A percentile compares a stretch with the other conserved stretches of the same genome.
phyloP scores from a whole-genome alignment of 768 basidiomycete species.

The Leccinum imitatum region DNA sequence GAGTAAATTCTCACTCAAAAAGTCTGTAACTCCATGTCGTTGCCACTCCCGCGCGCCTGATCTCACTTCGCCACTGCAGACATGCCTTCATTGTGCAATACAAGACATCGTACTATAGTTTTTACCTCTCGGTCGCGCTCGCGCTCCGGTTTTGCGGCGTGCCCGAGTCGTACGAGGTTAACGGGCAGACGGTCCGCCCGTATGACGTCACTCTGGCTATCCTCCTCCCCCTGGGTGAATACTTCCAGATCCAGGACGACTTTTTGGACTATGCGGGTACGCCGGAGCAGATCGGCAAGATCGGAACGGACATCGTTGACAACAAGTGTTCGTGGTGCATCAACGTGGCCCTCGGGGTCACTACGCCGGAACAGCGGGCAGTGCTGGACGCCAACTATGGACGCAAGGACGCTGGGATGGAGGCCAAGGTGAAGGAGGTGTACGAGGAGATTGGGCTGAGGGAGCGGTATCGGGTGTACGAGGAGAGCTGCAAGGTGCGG shows the following conservation, averaged over 20 bases:
- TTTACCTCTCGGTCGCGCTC: slow-evolving; percentile 97
- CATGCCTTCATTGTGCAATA: slow-evolving; percentile 92
- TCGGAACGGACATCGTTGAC: slow-evolving; percentile 97
- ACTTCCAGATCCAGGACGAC: slow-evolving; percentile 99
- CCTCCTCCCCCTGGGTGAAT: slow-evolving; percentile 90
- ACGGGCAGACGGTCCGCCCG: slow-evolving; percentile 46
- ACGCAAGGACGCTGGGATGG: slow-evolving; percentile 46
- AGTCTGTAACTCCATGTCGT: slow-evolving; percentile 33
- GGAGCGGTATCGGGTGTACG: slow-evolving; percentile 71
- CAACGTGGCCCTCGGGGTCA: slow-evolving; percentile 74
- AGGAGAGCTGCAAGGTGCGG: slow-evolving; percentile 66
- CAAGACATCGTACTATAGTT: slow-evolving; percentile 98
- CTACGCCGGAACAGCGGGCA: slow-evolving; percentile 52
- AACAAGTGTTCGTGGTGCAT: slow-evolving; percentile 99
- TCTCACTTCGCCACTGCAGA: slow-evolving; percentile 37
- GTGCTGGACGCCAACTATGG: slow-evolving; percentile 71
- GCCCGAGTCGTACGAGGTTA: slow-evolving; percentile 46
- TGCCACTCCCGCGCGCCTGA: background rate
- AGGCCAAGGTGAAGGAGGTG: slow-evolving; percentile 63
- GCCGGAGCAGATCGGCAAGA: slow-evolving; percentile 91
- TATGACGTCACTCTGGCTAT: slow-evolving; percentile 79
- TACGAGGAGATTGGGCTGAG: slow-evolving; percentile 70
- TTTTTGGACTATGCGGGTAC: slow-evolving; percentile 91
- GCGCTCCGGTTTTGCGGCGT: slow-evolving; percentile 80
- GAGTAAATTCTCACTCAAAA: slow-evolving; percentile 81